Evolutionary conservation across 768 basidiomycete species (phyloP).

Genomic region (Cystobasidium tubakii): DNA sequence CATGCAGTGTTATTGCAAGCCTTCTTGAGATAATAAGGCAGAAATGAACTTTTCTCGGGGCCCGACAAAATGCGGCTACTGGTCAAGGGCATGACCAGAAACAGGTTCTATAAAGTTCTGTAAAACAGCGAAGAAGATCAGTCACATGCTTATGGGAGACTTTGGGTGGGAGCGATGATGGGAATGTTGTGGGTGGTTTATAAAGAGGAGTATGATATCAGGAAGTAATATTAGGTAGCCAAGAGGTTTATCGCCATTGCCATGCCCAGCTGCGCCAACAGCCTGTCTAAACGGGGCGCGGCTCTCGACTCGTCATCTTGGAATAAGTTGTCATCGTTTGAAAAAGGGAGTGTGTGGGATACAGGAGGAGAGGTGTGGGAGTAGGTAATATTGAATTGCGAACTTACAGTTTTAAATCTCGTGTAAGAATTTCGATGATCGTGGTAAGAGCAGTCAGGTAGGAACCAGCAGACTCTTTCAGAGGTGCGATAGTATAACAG

Average conservation of each 20-base stretch:
- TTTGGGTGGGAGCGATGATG: too few species aligned
- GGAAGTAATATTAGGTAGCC: constrained; percentile 31
- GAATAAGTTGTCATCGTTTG: constrained; percentile 22
- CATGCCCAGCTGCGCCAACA: constrained; percentile 30
- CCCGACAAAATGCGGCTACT: too few species aligned
- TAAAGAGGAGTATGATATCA: too few species aligned
- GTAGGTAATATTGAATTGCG: neutral
- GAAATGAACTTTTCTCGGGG: too few species aligned
- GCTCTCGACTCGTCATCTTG: constrained; percentile 35
- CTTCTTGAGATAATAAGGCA: too few species aligned
- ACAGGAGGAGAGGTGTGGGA: neutral
- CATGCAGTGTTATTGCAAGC: too few species aligned
- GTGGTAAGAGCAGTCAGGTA: neutral
- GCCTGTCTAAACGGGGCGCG: constrained; percentile 13
- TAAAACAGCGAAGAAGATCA: too few species aligned
- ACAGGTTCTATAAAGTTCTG: too few species aligned
- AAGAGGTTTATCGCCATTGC: constrained; percentile 32
- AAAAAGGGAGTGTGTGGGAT: neutral
- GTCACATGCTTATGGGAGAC: too few species aligned
- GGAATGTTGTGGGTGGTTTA: too few species aligned
- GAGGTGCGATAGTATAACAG: neutral
- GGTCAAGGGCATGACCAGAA: too few species aligned
- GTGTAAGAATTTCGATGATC: neutral
- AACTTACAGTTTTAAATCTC: neutral
- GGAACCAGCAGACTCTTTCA: neutral